These are phyloP conservation scores for Chlamydomonas schloesseri DNA, from an alignment of 139 green algal genomes.

Conservation along the genomic window DNA sequence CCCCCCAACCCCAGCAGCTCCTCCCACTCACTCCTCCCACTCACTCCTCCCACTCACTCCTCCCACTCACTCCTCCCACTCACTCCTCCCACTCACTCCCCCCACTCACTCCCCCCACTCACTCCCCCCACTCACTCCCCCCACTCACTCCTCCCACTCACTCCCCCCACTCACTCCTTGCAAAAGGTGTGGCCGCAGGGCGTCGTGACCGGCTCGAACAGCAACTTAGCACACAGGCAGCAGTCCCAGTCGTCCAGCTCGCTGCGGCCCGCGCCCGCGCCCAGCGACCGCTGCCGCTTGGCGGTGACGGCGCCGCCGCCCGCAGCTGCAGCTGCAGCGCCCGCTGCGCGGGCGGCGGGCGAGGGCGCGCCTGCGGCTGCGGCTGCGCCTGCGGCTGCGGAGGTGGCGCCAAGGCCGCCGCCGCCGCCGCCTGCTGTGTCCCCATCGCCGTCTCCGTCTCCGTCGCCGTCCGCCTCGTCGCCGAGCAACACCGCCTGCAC, in stretches of 20 bases:
- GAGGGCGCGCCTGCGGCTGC: not conserved
- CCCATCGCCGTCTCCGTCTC: not conserved
- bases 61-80: too few relatives aligned
- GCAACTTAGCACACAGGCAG: slow-evolving; percentile 88
- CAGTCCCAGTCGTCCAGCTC: slow-evolving; percentile 86
- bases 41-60: too few relatives aligned
- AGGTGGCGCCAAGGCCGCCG: too few relatives aligned
- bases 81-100: too few relatives aligned
- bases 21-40: too few relatives aligned
- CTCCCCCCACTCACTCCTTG: slow-evolving; percentile 45
- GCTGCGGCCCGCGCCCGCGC: not conserved
- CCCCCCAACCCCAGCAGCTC: too few relatives aligned
- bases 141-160: too few relatives aligned
- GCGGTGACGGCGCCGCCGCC: not conserved
- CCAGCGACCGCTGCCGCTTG: slow-evolving; percentile 39
- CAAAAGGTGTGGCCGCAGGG: slow-evolving; percentile 95
- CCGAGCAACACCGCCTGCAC: slow-evolving; percentile 11
- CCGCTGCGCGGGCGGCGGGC: not conserved
- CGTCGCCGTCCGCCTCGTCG: not conserved
- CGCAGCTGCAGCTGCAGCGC: not conserved
- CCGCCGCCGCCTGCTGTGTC: not conserved
- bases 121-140: too few relatives aligned
- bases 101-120: too few relatives aligned
- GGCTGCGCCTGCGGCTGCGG: too few relatives aligned
- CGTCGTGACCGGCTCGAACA: slow-evolving; percentile 93